Conservation (phyloP, 305 asterid species). For the Andrographis paniculata region DNA sequence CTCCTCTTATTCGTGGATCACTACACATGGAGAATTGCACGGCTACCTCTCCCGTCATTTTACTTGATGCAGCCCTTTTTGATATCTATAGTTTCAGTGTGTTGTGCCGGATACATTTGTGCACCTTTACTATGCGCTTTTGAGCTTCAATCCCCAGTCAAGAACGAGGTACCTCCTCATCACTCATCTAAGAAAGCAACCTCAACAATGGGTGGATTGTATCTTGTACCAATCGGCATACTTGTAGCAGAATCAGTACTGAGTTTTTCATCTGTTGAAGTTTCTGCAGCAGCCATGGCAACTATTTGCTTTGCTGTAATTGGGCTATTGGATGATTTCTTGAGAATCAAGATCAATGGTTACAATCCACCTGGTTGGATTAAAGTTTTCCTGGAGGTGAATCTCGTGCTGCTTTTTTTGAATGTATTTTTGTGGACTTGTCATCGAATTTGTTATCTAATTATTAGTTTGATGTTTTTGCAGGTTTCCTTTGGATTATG, state of each 20-base stretch:
- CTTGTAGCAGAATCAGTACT: slow-evolving; percentile 60
- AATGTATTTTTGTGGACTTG: slow-evolving; percentile 6
- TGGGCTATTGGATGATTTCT: slow-evolving; percentile 62
- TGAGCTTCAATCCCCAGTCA: slow-evolving; percentile 42
- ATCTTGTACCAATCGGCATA: slow-evolving; percentile 74
- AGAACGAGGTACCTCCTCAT: slow-evolving; percentile 37
- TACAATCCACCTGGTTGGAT: slow-evolving; percentile 47
- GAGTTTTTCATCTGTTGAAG: slow-evolving; percentile 66
- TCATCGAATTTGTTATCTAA: slow-evolving; percentile 11
- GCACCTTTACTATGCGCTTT: slow-evolving; percentile 66
- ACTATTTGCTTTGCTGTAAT: slow-evolving; percentile 65
- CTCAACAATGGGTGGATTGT: slow-evolving; percentile 83
- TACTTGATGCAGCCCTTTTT: slow-evolving; percentile 70
- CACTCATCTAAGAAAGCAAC: slow-evolving; percentile 64
- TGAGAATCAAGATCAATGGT: slow-evolving; percentile 30
- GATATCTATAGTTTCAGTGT: slow-evolving; percentile 42
- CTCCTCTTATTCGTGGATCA: slow-evolving; percentile 68
- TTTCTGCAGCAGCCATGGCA: slow-evolving; percentile 58
- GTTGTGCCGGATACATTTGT: slow-evolving; percentile 68
- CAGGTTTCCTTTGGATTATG: slow-evolving; percentile 67
- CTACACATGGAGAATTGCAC: slow-evolving; percentile 80
- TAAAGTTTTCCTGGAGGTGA: slow-evolving; percentile 66
- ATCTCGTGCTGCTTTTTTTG: slow-evolving; percentile 10
- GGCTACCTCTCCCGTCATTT: slow-evolving; percentile 81
- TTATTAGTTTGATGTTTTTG: slow-evolving; percentile 13